These are phyloP conservation scores for Tetraselmis chui DNA, from an alignment of 139 green algal species.

Conservation along the genomic window DNA sequence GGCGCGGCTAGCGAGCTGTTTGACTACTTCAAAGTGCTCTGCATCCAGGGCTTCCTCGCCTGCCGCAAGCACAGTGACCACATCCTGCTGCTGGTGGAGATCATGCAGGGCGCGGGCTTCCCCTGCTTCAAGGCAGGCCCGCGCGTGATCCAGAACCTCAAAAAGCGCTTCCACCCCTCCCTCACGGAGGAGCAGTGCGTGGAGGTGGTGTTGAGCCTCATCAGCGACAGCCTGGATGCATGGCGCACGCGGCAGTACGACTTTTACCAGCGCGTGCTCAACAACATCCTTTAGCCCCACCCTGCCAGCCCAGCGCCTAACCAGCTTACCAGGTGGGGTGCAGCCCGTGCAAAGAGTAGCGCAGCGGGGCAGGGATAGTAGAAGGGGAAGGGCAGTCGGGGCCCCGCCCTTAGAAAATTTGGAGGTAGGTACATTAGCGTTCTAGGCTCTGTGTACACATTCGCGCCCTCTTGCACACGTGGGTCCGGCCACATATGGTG, in stretches of 20 bases:
- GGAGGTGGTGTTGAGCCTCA: conserved; percentile 81
- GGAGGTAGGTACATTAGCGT: no score
- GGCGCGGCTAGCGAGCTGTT: conserved; percentile 79
- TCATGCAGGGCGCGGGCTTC: conserved; percentile 83
- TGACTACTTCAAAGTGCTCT: conserved; percentile 87
- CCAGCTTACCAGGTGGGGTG: no score
- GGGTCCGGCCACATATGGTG: no score
- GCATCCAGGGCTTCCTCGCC: conserved; percentile 94
- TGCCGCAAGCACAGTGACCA: conserved; percentile 83
- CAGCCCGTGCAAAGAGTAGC: no score
- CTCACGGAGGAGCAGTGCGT: conserved; percentile 67
- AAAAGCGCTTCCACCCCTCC: conserved; percentile 68
- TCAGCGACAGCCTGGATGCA: conserved; percentile 82
- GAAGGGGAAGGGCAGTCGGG: no score
- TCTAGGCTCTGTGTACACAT: no score
- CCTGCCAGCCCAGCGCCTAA: background rate
- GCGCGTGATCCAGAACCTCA: conserved; percentile 65
- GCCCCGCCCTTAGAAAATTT: no score
- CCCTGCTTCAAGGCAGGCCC: conserved; percentile 88
- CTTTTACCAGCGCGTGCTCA: conserved; percentile 95
- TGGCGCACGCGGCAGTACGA: conserved; percentile 98
- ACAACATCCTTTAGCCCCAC: conserved; percentile 77
- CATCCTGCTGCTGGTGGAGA: conserved; percentile 79
- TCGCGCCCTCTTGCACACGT: no score
- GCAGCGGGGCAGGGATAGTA: no score